Evolutionary conservation across 495 filamentous ascomycete species (phyloP), one percentile per base, ranked within the genome.

Genomic region (Hypoxylon fuscum): DNA sequence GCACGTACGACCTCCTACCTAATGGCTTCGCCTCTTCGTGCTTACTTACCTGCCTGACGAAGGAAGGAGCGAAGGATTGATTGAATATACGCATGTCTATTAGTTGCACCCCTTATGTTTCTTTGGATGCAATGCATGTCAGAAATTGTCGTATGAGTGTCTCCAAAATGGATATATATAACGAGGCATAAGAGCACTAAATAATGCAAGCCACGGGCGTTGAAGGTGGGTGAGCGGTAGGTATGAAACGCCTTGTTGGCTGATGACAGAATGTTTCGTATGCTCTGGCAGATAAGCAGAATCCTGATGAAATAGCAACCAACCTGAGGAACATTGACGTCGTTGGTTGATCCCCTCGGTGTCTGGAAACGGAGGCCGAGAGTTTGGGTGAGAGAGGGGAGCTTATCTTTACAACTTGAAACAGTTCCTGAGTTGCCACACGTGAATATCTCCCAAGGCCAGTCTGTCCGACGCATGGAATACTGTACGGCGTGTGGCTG

Each of bases 161-260:
- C n/a, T n/a, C n/a, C n/a, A n/a, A n/a, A n/a, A n/a, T n/a, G n/a
- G n/a, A n/a, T n/a, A n/a, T n/a, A n/a, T n/a, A n/a, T n/a, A n/a
- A n/a, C n/a, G n/a, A n/a, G n/a, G n/a, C n/a, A n/a, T n/a, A n/a
- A n/a, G n/a, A n/a, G 18, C 17, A 17, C 29, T 23, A 10, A 45
- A 17, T 12, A 38, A 32, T 31, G 6, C 20, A 25, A 31, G 43
- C 43, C 23, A 46, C n/a, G 27, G 32, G 41, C 23, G 57, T 46
- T 47, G 23, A 9, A 48, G 25, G 12, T 10, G 27, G 1, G 23
- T 17, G 22, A 45, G 23, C 6, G n/a, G 31, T 2, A 35, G 14
- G 14, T 48, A 45, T 45, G 57, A 61, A 54, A 61, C 49, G 18
- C 14, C 22, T 10, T 47, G 41, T 52, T 46, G 46, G 47, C 14